Evolutionary conservation across 225 moss, liverwort and hornwort genomes (phyloP).

Genomic region (Climacium dendroides): DNA sequence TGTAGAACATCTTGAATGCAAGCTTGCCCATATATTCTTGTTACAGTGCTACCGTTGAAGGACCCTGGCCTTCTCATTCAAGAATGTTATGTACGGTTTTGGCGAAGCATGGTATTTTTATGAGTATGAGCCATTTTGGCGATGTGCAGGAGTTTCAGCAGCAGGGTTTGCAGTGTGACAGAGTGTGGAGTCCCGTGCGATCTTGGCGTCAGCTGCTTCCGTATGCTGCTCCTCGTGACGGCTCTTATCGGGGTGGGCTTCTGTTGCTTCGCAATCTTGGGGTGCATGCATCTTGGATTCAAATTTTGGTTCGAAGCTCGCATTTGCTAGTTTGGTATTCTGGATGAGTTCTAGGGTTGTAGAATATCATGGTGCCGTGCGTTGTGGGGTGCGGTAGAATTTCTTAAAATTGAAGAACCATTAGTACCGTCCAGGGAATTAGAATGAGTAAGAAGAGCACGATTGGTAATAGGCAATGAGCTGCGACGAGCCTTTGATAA

Average conservation of each 20-base stretch:
- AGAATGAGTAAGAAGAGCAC: not conserved
- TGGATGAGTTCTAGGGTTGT: not conserved
- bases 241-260: not conserved
- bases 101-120: too few species aligned
- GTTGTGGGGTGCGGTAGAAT: not conserved
- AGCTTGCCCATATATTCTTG: not conserved
- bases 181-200: slow-evolving; percentile 21
- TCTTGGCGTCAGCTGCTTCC: slow-evolving; percentile 19
- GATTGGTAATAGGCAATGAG: not conserved
- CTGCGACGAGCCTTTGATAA: not conserved
- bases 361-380: not conserved
- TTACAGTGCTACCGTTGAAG: not conserved
- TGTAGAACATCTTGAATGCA: not conserved
- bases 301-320: not conserved
- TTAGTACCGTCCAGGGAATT: not conserved
- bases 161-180: not conserved
- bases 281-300: not conserved
- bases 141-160: not conserved
- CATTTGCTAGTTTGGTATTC: too few species aligned
- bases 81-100: not conserved
- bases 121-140: not conserved
- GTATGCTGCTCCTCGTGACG: slow-evolving; percentile 8
- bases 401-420: not conserved
- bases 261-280: not conserved
- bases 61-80: not conserved